Conservation (phyloP, 1,284 basidiomycete genomes). For the Pseudozyma thailandica region DNA sequence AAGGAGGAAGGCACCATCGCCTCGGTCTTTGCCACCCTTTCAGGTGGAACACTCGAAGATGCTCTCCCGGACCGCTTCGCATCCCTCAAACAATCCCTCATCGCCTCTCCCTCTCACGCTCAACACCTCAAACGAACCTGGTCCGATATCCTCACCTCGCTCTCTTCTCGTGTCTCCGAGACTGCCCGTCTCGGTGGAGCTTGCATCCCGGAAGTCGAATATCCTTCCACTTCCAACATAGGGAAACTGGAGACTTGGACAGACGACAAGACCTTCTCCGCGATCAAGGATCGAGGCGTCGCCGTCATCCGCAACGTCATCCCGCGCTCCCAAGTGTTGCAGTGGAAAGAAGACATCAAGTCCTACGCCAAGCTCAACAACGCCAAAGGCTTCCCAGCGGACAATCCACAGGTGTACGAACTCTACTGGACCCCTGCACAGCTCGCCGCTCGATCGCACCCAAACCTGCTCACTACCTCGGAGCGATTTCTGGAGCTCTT, state of each 20-base stretch:
- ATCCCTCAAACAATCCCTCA: constrained; percentile 38
- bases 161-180: constrained; percentile 23
- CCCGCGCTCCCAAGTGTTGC: constrained; percentile 20
- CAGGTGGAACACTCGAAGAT: constrained; percentile 48
- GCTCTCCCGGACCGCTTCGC: constrained; percentile 51
- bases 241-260: constrained; percentile 36
- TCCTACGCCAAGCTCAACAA: constrained; percentile 41
- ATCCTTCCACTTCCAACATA: constrained; percentile 13
- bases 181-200: constrained; percentile 19
- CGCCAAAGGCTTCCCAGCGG: constrained; percentile 54
- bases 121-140: constrained; percentile 40
- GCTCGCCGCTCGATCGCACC: constrained; percentile 44
- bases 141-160: constrained; percentile 29
- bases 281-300: constrained; percentile 49
- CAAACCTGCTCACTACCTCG: constrained; percentile 38
- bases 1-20: constrained; percentile 56
- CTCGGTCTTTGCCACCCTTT: constrained; percentile 54
- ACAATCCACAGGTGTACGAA: constrained; percentile 60
- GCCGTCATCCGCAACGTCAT: constrained; percentile 54
- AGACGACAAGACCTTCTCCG: constrained; percentile 16
- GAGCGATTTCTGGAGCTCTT: constrained; percentile 49
- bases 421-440: constrained; percentile 57
- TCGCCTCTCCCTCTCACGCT: constrained; percentile 25
- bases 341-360: constrained; percentile 51
- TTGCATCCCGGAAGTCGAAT: constrained; percentile 43